Percentiles rank a stretch among this genome's conserved stretches.
phyloP scores from a whole-genome alignment of 1,139 yeast genomes.

The Tardiomyces blankii region DNA sequence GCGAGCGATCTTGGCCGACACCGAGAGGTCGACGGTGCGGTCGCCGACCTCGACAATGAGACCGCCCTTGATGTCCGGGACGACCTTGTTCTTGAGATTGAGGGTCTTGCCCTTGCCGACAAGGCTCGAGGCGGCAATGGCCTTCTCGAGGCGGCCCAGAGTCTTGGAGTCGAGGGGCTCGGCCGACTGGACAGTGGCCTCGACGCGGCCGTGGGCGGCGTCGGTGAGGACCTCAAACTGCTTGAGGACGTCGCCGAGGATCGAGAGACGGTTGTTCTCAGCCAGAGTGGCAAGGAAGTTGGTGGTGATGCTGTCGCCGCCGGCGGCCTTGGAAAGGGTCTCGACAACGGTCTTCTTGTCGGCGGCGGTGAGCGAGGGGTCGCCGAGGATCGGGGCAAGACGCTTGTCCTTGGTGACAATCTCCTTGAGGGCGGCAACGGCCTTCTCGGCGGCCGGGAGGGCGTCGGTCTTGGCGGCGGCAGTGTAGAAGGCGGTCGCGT shows the following conservation, averaged over 20 bases:
- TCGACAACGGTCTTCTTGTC: slow-evolving; percentile 69
- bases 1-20: slow-evolving; percentile 73
- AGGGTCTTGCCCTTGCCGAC: slow-evolving; percentile 83
- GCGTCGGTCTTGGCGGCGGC: slow-evolving; percentile 83
- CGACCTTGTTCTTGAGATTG: slow-evolving; percentile 69
- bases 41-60: slow-evolving; percentile 94
- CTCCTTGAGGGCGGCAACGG: slow-evolving; percentile 48
- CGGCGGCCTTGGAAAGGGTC: slow-evolving; percentile 41
- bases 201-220: slow-evolving; percentile 85
- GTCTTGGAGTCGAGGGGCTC: slow-evolving; percentile 72
- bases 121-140: slow-evolving; percentile 66
- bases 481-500: slow-evolving; percentile 88
- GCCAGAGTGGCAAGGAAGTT: slow-evolving; percentile 81
- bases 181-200: slow-evolving; percentile 88
- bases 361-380: slow-evolving; percentile 73
- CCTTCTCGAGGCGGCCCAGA: slow-evolving; percentile 66
- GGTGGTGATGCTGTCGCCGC: slow-evolving; percentile 60
- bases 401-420: slow-evolving; percentile 54
- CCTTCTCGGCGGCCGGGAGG: slow-evolving; percentile 58
- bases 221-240: slow-evolving; percentile 74
- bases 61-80: slow-evolving; percentile 93
- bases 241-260: slow-evolving; percentile 53
- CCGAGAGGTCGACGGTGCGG: slow-evolving; percentile 89
- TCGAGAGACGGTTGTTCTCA: slow-evolving; percentile 84
- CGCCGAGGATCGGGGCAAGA: slow-evolving; percentile 49